These are phyloP conservation scores for Hydnum rufescens DNA, from an alignment of 768 basidiomycete species.

Conservation along the genomic window DNA sequence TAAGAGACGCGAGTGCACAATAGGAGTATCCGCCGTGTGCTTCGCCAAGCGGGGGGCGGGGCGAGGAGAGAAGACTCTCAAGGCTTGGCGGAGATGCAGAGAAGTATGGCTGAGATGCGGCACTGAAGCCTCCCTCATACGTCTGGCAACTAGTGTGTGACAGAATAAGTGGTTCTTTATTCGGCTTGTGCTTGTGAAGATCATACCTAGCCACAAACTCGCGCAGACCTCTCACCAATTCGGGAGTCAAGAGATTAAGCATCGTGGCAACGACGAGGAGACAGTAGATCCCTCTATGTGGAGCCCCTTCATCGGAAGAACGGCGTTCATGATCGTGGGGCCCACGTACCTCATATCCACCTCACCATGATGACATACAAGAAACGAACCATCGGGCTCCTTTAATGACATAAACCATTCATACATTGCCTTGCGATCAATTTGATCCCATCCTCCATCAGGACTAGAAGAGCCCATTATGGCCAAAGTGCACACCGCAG, in stretches of 20 bases:
- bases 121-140: conserved; percentile 90
- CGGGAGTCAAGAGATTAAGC: conserved; percentile 74
- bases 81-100: conserved; percentile 8
- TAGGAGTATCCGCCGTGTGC: conserved; percentile 97
- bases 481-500: conserved; percentile 63
- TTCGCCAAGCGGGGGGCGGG: conserved; percentile 72
- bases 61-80: conserved; percentile 20
- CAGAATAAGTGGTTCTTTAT: neutral
- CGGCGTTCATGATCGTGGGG: neutral
- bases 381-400: conserved; percentile 81
- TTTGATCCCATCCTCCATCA: conserved; percentile 68
- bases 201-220: conserved; percentile 43
- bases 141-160: conserved; percentile 50
- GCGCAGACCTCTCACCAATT: conserved; percentile 54
- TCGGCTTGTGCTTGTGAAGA: neutral
- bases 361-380: conserved; percentile 72
- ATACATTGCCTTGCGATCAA: conserved; percentile 65
- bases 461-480: conserved; percentile 58
- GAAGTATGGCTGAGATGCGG: conserved; percentile 53
- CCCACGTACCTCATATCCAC: conserved; percentile 70
- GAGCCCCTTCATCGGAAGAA: neutral
- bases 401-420: conserved; percentile 83
- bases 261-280: conserved; percentile 67
- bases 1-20: conserved; percentile 74
- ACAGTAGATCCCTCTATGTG: conserved; percentile 75